Conservation (phyloP, 306 rosid species). For the Castanea crenata region DNA sequence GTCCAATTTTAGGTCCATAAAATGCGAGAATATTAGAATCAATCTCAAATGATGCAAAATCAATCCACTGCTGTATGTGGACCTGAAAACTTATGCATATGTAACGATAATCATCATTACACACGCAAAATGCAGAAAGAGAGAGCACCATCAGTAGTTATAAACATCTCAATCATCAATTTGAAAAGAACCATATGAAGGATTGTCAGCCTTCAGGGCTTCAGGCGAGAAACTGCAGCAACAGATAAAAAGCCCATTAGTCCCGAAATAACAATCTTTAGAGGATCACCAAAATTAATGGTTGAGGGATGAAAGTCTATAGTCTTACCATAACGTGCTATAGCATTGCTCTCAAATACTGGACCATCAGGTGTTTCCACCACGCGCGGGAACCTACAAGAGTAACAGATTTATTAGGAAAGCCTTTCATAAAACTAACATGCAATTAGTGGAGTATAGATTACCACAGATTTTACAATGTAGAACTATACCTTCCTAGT, state of each 20-base stretch:
- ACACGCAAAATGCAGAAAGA: no score
- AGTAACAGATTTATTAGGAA: not conserved
- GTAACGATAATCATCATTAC: not conserved
- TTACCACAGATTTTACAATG: not conserved
- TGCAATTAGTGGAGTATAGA: not conserved
- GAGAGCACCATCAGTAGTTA: no score
- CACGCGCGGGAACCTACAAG: conserved; percentile 57
- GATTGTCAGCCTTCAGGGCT: no score
- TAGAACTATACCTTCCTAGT: conserved; percentile 49
- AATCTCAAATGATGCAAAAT: conserved; percentile 42
- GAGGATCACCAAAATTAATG: no score
- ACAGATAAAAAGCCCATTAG: no score
- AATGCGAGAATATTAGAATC: not conserved
- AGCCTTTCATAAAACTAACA: not conserved
- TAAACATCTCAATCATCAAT: no score
- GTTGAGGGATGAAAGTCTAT: not conserved
- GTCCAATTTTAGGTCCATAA: no score
- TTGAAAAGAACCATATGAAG: no score
- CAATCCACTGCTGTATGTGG: no score
- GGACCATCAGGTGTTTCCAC: conserved; percentile 73
- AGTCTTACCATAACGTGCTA: conserved; percentile 62
- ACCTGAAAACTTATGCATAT: not conserved
- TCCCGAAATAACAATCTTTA: no score
- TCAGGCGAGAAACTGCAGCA: no score
- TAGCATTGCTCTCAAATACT: conserved; percentile 79